These are phyloP conservation scores for Pleurotus salmoneostramineus DNA, from an alignment of 768 basidiomycete species.

Conservation along the genomic window DNA sequence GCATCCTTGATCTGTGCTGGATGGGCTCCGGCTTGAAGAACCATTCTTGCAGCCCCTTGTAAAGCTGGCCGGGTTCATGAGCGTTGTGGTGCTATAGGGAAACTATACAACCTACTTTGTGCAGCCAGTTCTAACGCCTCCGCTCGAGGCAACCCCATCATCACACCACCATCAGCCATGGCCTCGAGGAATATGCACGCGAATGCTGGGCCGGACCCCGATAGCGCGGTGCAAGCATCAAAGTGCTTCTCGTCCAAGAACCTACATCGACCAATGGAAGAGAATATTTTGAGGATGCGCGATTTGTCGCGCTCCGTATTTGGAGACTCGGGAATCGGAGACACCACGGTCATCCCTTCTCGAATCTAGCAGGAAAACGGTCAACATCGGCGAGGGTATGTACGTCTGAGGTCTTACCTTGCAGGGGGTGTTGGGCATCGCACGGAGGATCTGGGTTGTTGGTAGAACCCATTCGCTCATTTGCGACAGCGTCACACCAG, in stretches of 20 bases:
- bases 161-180: slow-evolving; percentile 98
- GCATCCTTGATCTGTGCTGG: slow-evolving; percentile 97
- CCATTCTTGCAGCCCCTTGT: slow-evolving; percentile 97
- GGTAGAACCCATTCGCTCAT: slow-evolving; percentile 69
- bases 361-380: slow-evolving; percentile 65
- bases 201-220: slow-evolving; percentile 95
- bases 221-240: slow-evolving; percentile 95
- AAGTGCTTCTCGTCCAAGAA: slow-evolving; percentile 99
- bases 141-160: slow-evolving; percentile 96
- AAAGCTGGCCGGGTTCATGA: slow-evolving; percentile 52
- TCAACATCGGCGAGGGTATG: not conserved
- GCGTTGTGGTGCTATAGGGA: not conserved
- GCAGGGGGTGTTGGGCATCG: slow-evolving; percentile 99
- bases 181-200: slow-evolving; percentile 96
- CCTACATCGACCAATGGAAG: slow-evolving; percentile 92
- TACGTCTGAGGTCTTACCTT: slow-evolving; percentile 45
- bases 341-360: slow-evolving; percentile 97
- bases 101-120: slow-evolving; percentile 62
- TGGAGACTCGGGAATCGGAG: slow-evolving; percentile 54
- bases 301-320: slow-evolving; percentile 56
- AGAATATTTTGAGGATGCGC: slow-evolving; percentile 91
- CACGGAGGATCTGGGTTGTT: slow-evolving; percentile 83
- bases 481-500: slow-evolving; percentile 91
- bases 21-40: slow-evolving; percentile 81
- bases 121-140: slow-evolving; percentile 95